Percentiles rank a stretch among this genome's conserved stretches.
Conservation (phyloP, 805 yeast species). For the Helenozyma baotianmanensis region DNA sequence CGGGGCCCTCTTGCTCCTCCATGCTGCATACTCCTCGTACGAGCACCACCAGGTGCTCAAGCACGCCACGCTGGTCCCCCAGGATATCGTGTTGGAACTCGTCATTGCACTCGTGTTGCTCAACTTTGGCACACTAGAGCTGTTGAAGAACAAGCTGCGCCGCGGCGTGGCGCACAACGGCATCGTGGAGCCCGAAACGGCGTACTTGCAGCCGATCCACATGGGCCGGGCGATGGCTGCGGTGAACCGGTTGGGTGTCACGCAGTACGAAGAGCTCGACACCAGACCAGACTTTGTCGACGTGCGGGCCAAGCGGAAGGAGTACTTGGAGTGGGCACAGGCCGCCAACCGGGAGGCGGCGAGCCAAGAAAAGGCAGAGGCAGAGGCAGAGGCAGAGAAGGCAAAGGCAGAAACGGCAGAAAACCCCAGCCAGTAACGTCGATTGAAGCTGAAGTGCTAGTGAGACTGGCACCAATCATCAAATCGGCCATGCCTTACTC, state of each 20-base stretch:
- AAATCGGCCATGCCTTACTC: too few relatives aligned
- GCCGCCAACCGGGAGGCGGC: too few relatives aligned
- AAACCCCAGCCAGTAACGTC: background rate
- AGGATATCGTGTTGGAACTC: constrained; percentile 50
- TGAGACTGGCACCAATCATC: too few relatives aligned
- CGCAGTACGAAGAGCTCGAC: constrained; percentile 45
- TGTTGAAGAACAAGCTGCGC: constrained; percentile 19
- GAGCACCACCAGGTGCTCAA: constrained; percentile 43
- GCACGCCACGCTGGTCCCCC: constrained; percentile 27
- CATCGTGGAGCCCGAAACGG: constrained; percentile 22
- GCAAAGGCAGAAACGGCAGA: too few relatives aligned
- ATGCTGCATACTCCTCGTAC: constrained; percentile 52
- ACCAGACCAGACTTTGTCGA: constrained; percentile 51
- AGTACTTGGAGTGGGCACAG: constrained; percentile 34
- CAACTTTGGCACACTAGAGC: constrained; percentile 33
- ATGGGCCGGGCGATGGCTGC: constrained; percentile 43
- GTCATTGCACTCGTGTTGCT: constrained; percentile 42
- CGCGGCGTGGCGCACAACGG: constrained; percentile 19
- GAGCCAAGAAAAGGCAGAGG: too few relatives aligned
- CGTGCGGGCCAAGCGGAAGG: constrained; percentile 40
- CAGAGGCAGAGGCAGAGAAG: too few relatives aligned
- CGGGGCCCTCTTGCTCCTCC: constrained; percentile 25
- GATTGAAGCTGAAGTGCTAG: too few relatives aligned
- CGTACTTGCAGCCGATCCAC: constrained; percentile 44
- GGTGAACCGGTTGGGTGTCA: constrained; percentile 44